Base-by-base conservation (phyloP, 116 monocot species). In the Posidonia oceanica region DNA sequence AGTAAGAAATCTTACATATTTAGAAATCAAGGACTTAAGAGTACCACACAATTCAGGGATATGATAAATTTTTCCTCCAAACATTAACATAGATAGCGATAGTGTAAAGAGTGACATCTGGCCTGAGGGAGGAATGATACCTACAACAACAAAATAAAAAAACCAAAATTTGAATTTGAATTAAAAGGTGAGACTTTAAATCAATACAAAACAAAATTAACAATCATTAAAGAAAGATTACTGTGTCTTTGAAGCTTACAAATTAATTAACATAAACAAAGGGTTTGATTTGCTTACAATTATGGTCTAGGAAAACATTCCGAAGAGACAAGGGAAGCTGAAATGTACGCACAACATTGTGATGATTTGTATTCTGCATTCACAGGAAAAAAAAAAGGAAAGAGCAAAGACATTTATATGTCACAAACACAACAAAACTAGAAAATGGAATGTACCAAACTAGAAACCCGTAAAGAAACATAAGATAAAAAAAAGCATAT, bases 51-150 rank as follows among this genome's bases (percentile, higher is more conserved):
- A 71, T 52, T 86, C 85, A 60, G 77, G 68, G 61, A 98, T 84
- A 14, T 93, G 79, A 71, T 77, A 90, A n/a, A 80, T 69, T 75
- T 84, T 97, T 71, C 86, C 98, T 17, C 81, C 83, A 90, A 90
- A 92, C 52, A 77, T 85, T 60, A 98, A 75, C 79, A 92, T 83
- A 54, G 72, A 77, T 21, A 63, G 71, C 37, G 98, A 81, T 68
- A 93, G 52, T 42, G 85, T 84, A 66, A 81, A 86, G 64, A 92
- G 74, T 36, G 93, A 92, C 64, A 82, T 80, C 71, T 56, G 87
- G 72, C 79, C 79, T 66, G 82, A 77, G 67, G 90, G 79, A 20
- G 83, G 72, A 36, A 85, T 62, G n/a, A 71, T 51, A 63, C 80
- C 93, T 91, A 75, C 72, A 80, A 75, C 0, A 29, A 36, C 48